phyloP scores from a whole-genome alignment of 1,284 basidiomycete genomes.

The Sanghuangporus sanghuang region DNA sequence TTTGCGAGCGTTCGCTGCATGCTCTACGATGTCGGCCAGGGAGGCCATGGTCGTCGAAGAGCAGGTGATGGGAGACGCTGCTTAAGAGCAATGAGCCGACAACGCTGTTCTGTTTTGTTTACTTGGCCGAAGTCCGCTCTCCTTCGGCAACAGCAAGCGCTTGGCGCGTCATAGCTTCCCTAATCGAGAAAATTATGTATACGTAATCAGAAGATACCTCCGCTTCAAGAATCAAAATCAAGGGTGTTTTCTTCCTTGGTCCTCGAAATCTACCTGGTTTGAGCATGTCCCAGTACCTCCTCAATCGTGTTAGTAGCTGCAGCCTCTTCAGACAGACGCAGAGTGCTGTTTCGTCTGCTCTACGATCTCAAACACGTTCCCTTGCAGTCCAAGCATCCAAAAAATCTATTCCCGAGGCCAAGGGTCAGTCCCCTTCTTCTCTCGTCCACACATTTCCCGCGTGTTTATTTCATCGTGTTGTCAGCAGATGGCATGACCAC shows the following conservation, averaged over 20 bases:
- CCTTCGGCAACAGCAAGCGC: neutral
- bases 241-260: neutral
- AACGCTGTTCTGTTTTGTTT: neutral
- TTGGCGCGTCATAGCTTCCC: neutral
- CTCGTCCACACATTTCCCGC: neutral
- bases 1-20: neutral
- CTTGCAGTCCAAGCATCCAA: conserved; percentile 4
- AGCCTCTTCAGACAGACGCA: conserved; percentile 1
- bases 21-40: conserved; percentile 7
- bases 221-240: neutral
- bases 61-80: neutral
- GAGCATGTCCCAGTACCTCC: conserved; percentile 2
- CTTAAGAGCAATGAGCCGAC: neutral
- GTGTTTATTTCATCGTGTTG: neutral
- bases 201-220: neutral
- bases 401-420: conserved; percentile 10
- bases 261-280: neutral
- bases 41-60: neutral
- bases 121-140: neutral
- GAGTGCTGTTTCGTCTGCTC: neutral
- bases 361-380: conserved; percentile 10
- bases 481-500: conserved; percentile 41
- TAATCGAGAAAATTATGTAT: neutral
- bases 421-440: conserved; percentile 6
- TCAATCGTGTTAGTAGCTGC: conserved; percentile 5